phyloP scores from a whole-genome alignment of 2,329 filamentous ascomycete species.

The Fusarium decemcellulare region DNA sequence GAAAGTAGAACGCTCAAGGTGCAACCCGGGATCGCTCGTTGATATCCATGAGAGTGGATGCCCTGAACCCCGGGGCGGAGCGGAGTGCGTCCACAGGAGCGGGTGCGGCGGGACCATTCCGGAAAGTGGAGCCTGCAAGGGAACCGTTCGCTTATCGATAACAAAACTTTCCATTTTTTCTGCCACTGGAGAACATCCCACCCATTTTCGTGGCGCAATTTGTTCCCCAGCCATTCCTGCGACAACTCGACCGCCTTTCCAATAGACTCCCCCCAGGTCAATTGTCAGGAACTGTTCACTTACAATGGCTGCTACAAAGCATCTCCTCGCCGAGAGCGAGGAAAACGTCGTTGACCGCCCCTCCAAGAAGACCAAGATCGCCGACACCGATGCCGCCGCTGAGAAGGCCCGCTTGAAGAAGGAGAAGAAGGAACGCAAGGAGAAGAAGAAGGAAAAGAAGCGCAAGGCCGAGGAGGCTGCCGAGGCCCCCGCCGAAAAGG shows the following conservation, averaged over 20 bases:
- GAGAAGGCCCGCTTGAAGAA: constrained; percentile 56
- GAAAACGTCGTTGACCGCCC: constrained; percentile 48
- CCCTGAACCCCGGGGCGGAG: background rate
- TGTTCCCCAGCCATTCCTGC: constrained; percentile 36
- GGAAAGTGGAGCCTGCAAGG: constrained; percentile 20
- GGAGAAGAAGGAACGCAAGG: constrained; percentile 58
- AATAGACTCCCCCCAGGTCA: constrained; percentile 7
- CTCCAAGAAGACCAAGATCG: constrained; percentile 58
- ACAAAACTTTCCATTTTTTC: constrained; percentile 43
- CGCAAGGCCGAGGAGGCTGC: constrained; percentile 45
- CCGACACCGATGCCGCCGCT: constrained; percentile 44
- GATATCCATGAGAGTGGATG: background rate
- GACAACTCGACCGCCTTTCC: constrained; percentile 32
- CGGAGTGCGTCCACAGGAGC: constrained; percentile 19
- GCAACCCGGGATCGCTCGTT: background rate
- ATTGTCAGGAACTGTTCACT: background rate
- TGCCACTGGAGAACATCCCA: constrained; percentile 39
- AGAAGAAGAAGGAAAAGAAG: constrained; percentile 59
- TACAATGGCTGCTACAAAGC: constrained; percentile 59
- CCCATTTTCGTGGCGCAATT: constrained; percentile 38
- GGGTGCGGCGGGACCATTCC: background rate
- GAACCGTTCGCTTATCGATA: constrained; percentile 50
- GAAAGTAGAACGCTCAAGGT: too few species aligned
- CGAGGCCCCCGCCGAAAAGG: constrained; percentile 48
- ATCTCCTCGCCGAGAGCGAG: constrained; percentile 55